phyloP scores from a whole-genome alignment of 371 early-diverging fungal species.

The Circinella minor region DNA sequence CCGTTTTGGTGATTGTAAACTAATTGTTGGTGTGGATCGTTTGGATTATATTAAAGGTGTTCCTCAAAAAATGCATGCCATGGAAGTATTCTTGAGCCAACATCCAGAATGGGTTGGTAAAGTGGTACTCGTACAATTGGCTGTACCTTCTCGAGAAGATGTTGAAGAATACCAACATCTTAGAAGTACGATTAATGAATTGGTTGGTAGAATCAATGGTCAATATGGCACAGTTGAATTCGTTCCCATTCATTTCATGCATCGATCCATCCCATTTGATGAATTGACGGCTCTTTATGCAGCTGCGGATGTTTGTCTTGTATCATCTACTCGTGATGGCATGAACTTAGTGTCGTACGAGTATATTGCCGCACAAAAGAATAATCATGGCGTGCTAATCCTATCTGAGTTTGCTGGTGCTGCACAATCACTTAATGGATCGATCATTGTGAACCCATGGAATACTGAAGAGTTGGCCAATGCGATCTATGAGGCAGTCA shows the following conservation, averaged over 20 bases:
- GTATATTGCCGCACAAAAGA: slow-evolving; percentile 96
- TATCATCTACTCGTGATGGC: slow-evolving; percentile 99
- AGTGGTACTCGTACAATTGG: slow-evolving; percentile 97
- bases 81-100: slow-evolving; percentile 89
- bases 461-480: slow-evolving; percentile 95
- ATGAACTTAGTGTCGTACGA: slow-evolving; percentile 99
- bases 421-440: slow-evolving; percentile 95
- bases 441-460: slow-evolving; percentile 99
- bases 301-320: slow-evolving; percentile 94
- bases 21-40: slow-evolving; percentile 98
- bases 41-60: slow-evolving; percentile 99
- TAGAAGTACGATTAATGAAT: slow-evolving; percentile 88
- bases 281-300: slow-evolving; percentile 97
- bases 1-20: slow-evolving; percentile 87
- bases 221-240: slow-evolving; percentile 93
- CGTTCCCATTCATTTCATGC: slow-evolving; percentile 97
- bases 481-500: slow-evolving; percentile 91
- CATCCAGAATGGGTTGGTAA: slow-evolving; percentile 96
- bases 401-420: slow-evolving; percentile 99
- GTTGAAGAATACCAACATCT: slow-evolving; percentile 98
- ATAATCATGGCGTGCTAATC: slow-evolving; percentile 95
- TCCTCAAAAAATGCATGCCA: slow-evolving; percentile 96
- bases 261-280: slow-evolving; percentile 94
- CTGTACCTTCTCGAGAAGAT: slow-evolving; percentile 96
- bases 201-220: slow-evolving; percentile 98